Conservation (phyloP, 345 rosid species). For the Nasturtium officinale region DNA sequence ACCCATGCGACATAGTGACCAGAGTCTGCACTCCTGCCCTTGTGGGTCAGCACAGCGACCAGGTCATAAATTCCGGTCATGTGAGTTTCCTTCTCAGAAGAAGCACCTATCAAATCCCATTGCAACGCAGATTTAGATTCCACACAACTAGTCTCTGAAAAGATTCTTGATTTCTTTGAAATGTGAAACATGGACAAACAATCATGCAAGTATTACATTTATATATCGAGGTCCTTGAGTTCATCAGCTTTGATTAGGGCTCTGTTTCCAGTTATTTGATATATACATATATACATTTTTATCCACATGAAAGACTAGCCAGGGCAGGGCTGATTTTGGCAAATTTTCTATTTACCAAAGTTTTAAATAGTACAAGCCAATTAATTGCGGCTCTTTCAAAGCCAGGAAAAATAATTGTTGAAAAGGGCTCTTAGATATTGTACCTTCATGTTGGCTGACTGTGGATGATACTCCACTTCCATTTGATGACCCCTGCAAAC, state of each 20-base stretch:
- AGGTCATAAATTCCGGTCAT: conserved; percentile 89
- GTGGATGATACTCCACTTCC: conserved; percentile 65
- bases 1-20: conserved; percentile 98
- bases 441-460: conserved; percentile 63
- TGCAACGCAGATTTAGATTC: background rate
- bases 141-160: background rate
- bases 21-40: conserved; percentile 98
- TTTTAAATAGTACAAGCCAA: background rate
- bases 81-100: conserved; percentile 55
- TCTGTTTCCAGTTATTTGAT: background rate
- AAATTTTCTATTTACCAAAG: background rate
- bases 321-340: background rate
- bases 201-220: conserved; percentile 9
- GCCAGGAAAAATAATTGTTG: conserved; percentile 6
- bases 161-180: background rate
- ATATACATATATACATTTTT: background rate
- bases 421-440: conserved; percentile 15
- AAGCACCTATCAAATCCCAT: conserved; percentile 44
- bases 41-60: conserved; percentile 90
- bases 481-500: conserved; percentile 67
- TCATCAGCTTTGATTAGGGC: background rate
- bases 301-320: background rate
- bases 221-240: background rate
- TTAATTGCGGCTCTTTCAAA: conserved; percentile 6
- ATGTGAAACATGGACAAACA: background rate